Evolutionary conservation across 2,329 filamentous ascomycete species (phyloP), one percentile per base, ranked within the genome.

Genomic region (Cladosporium sp.): DNA sequence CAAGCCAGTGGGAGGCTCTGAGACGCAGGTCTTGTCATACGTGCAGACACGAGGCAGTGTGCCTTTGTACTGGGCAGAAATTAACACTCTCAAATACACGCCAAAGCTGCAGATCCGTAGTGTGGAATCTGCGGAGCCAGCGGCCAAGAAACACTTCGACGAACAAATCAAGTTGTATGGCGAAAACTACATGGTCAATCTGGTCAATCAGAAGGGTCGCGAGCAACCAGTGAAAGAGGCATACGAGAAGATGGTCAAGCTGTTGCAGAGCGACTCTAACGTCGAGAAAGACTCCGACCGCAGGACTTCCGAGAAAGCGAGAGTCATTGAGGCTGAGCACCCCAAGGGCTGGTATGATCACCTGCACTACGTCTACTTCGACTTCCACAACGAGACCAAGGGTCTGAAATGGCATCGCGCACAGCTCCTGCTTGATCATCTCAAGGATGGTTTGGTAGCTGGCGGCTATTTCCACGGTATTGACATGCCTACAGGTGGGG

Each of bases 301-400:
- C 32, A 67, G 65, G 53, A 89, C 87, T 0, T 79, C 86, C 37
- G 92, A 97, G 70, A 93, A 94, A 72, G 88, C 96, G 71, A 88
- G 86, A 67, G 79, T 87, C 28, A 84, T 96, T 61, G 89, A 96
- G 69, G 79, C 85, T 20, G 66, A 76, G 13, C 72, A 83, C 45
- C 78, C 78, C 48, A 77, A 78, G 58, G 83, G 88, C 61, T 79
- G 86, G 62, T 89, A 89, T 72, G 92, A 97, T 72, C 87, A 87
- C 44, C 78, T 99, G 44, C 93, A 99, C 76, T 99, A 99, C 73
- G 77, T 97, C 66, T 99, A 97, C 78, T 99, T 99, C 71, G 94
- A 99, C 76, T 99, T 95, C 73, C 95, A 99, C 77, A 91, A 88
- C 69, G 94, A 99, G 76, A 99, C 95, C 50, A 97, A 97, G 75